Base-by-base conservation (phyloP, 257 asterid genomes). In the Gentiana macrophylla region DNA sequence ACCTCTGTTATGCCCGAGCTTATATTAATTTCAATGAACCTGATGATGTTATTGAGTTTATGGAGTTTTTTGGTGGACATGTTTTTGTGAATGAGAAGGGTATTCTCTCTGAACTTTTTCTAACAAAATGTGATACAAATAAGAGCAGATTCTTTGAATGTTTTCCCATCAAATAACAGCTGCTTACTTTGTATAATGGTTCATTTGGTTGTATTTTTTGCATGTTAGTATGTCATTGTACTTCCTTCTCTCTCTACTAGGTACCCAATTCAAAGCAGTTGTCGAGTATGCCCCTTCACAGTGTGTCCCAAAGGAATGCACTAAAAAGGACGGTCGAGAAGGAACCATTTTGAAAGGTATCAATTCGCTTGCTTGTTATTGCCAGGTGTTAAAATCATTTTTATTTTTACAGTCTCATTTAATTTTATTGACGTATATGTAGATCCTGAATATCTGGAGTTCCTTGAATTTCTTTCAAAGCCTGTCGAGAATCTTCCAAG, bases 391-490 rank as follows among this genome's bases (percentile, higher is more conserved):
- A 59, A 36, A 56, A 47, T 50, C 63, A 53, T 68, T 63, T 65
- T 38, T 10, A 10, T 69, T 58, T 62, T 55, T 53, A 34, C 62
- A 56, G 68, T 62, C 61, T 47, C 69, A 58, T 54, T 65, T 78
- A 62, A 78, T 70, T 24, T 57, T 72, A 46, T 67, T 70, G 65
- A 67, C 51, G 56, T 63, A 68, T 60, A n/a, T 88, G 86, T 74
- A 92, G 99, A 92, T 88, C 89, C 95, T 71, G 97, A 92, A 75
- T 92, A 88, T 80, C 58, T 85, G 89, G 97, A 92, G 94, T 92
- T 92, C 83, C 95, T 92, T 80, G 95, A 88, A 77, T 70, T 75
- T 76, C 70, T 92, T 60, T 78, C 94, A 45, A 92, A 86, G 80
- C 99, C 99, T 8, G 74, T 85, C 48, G 95, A 88, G 87, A 80